Base-by-base conservation (phyloP, 2,329 filamentous ascomycete genomes). In the Xylaria sp. region DNA sequence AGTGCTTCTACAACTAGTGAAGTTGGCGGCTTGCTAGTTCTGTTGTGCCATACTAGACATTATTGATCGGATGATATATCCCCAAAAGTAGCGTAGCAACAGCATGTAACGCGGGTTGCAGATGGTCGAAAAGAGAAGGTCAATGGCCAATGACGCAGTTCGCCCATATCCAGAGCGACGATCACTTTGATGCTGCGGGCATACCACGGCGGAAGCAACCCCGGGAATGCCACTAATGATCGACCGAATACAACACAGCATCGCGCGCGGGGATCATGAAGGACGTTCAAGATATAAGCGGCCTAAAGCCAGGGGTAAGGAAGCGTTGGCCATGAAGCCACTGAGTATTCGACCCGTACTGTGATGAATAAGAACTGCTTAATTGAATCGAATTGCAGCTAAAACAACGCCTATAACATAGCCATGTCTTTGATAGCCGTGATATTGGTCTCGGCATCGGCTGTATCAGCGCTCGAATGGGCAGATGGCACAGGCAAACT, bases 401-500 rank as follows among this genome's bases (percentile, higher is more conserved):
- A 34, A 7, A 39, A 46, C 18, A 20, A 44, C 10, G 15, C 12
- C 10, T 52, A 37, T 10, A 54, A 18, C 44, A 18, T 46, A 18
- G 55, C 9, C 1, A 66, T 69, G 66, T 48, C 18, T 46, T 51
- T 69, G 2, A 48, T 15, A 23, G 62, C 48, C 3, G 56, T 60
- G 39, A 20, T 71, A n/a, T 9, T 71, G 8, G 28, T 69, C 5
- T 44, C 63, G 6, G 46, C 44, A 25, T 52, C 70, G 8, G 37
- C 68, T 12, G 65, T 69, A 54, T 69, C 51, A 12, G 68, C 70
- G 28, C 65, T 72, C 4, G 55, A 69, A 63, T 70, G 68, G 70
- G 44, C 65, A n/a, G 68, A 72, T 37, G 70, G 70, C 18, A 63
- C 70, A 34, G 70, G 65, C 41, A 69, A 58, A 31, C 76, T 83